Evolutionary conservation across 169 alveolate species (phyloP), one percentile per base, ranked within the genome.

Genomic region (Cystoisospora suis): DNA sequence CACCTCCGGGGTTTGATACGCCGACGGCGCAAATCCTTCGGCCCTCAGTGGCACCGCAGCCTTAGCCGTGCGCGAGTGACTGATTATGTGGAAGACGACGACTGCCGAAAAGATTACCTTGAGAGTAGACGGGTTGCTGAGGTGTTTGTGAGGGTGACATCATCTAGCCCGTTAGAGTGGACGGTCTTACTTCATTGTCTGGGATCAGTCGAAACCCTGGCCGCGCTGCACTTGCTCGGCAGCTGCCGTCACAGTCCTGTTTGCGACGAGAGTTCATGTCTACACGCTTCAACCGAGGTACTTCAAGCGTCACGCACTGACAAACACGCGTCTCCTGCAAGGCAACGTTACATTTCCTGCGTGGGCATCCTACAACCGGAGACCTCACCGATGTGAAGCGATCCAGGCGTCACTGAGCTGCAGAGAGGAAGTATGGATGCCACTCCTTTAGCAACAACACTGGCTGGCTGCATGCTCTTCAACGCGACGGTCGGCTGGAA

Each of bases 181-280:
- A 23, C 38, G 0, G 46, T 29, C 90, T 85, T 38, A 61, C 90
- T 70, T 86, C 90, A 32, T 6, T 44, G 85, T 86, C 90, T 1
- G 87, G 56, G 9, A 88, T 88, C 49, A 77, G 34, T 0, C 88
- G 87, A 9, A 88, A 56, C n/a, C 92, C 92, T 3, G 81, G 56
- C 15, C 40, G 70, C n/a, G 92, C 92, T 3, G 92, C 87, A 7
- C 32, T 70, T 15, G 75, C 29, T 1, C 81, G 85, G 70, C 92
- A 88, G 4, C 72, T n/a, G 53, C 92, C 92, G 69, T 42, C 92
- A 58, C 92, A 88, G 1, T 88, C 88, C 92, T 88, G 69, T 47
- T 34, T 3, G 45, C 32, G 17, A 27, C 4, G 15, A 80, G 17
- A 23, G 46, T 7, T 4, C 27, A 47, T 53, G 61, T 27, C 20